Percentiles rank a stretch among this genome's conserved stretches.
Evolutionary conservation across 352 stramenopile genomes (phyloP).

Genomic region (Phytophthora syringae): DNA sequence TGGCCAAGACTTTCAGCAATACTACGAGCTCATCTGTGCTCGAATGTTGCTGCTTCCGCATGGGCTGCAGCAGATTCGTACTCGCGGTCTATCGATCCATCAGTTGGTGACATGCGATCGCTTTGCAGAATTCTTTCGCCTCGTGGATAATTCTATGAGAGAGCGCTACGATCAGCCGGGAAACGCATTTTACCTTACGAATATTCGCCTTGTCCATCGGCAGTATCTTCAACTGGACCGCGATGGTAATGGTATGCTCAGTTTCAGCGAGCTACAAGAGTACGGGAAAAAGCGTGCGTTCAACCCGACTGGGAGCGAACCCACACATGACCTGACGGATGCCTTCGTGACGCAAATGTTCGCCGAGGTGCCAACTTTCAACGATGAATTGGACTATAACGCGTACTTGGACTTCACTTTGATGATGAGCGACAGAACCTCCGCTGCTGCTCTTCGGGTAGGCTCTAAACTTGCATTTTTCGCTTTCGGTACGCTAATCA

Average conservation of each 20-base stretch:
- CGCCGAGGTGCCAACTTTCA: constrained; percentile 51
- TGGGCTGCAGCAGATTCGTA: constrained; percentile 33
- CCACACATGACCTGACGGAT: constrained; percentile 63
- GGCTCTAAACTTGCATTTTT: too few species aligned
- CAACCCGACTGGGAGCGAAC: constrained; percentile 44
- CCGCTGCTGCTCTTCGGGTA: constrained; percentile 50
- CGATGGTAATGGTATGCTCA: constrained; percentile 69
- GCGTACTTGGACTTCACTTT: constrained; percentile 72
- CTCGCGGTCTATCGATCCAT: constrained; percentile 31
- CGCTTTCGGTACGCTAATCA: too few species aligned
- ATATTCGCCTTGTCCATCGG: constrained; percentile 51
- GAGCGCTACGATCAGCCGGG: constrained; percentile 37
- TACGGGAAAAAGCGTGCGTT: constrained; percentile 79
- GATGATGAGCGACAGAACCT: constrained; percentile 49
- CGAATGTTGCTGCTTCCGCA: constrained; percentile 64
- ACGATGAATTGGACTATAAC: constrained; percentile 69
- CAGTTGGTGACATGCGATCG: constrained; percentile 40
- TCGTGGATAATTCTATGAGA: constrained; percentile 41
- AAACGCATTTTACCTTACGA: constrained; percentile 45
- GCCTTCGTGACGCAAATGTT: constrained; percentile 67
- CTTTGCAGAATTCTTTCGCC: constrained; percentile 50
- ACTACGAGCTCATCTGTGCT: constrained; percentile 69
- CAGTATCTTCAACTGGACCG: constrained; percentile 74
- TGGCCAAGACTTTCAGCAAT: constrained; percentile 53
- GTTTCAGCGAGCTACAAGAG: constrained; percentile 46